phyloP scores from a whole-genome alignment of 1,139 yeast genomes.

The Geotrichum bryndzae region DNA sequence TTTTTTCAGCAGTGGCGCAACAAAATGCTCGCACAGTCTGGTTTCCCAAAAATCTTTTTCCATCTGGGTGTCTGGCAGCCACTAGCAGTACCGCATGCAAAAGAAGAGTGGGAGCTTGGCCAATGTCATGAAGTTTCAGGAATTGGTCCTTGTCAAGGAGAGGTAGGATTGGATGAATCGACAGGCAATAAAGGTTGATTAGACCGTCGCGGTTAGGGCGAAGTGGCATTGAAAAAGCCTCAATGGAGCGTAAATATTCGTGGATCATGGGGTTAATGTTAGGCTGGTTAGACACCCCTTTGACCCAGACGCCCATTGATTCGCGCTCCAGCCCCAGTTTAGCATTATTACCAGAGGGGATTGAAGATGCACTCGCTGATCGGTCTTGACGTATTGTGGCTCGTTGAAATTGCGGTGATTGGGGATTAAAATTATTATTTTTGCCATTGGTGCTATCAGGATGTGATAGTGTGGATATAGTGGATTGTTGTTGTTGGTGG shows the following conservation, averaged over 20 bases:
- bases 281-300: conserved; percentile 29
- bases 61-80: conserved; percentile 39
- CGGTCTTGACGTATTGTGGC: background rate
- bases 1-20: conserved; percentile 34
- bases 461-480: background rate
- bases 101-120: conserved; percentile 38
- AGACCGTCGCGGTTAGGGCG: conserved; percentile 35
- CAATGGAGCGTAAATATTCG: conserved; percentile 35
- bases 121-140: conserved; percentile 34
- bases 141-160: conserved; percentile 37
- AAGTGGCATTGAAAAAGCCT: conserved; percentile 39
- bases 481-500: background rate
- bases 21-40: conserved; percentile 36
- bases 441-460: background rate
- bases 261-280: conserved; percentile 32
- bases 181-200: conserved; percentile 36
- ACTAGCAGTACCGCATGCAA: conserved; percentile 39
- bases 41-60: conserved; percentile 32
- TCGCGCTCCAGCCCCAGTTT: conserved; percentile 16
- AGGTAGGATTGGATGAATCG: conserved; percentile 39
- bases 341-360: background rate
- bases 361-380: background rate
- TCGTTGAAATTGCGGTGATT: background rate
- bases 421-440: background rate
- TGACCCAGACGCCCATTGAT: conserved; percentile 36